phyloP scores from a whole-genome alignment of 768 basidiomycete genomes.

The Mycena latifolia region DNA sequence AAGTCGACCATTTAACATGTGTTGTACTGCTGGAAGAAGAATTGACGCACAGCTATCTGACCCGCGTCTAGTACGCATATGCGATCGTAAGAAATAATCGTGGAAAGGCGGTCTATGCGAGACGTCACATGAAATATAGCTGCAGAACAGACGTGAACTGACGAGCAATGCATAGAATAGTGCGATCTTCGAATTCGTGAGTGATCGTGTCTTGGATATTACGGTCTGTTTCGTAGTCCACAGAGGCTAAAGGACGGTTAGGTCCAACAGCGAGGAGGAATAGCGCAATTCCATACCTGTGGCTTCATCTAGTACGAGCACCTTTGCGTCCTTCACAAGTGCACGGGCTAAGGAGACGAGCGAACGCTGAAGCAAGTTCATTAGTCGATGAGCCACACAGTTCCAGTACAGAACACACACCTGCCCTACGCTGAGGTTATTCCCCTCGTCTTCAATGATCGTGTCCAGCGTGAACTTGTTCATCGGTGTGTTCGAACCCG shows the following conservation, averaged over 20 bases:
- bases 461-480: conserved; percentile 87
- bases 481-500: conserved; percentile 58
- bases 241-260: conserved; percentile 67
- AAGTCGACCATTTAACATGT: conserved; percentile 1
- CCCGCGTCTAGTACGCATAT: conserved; percentile 92
- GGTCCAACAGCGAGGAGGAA: not conserved
- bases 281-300: not conserved
- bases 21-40: not conserved
- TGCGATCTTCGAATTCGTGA: conserved; percentile 84
- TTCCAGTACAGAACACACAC: conserved; percentile 38
- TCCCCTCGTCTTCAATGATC: conserved; percentile 88
- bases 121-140: not conserved
- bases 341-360: conserved; percentile 92
- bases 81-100: conserved; percentile 90
- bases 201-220: conserved; percentile 94
- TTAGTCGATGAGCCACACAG: conserved; percentile 32
- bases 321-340: conserved; percentile 85
- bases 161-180: conserved; percentile 91
- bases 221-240: conserved; percentile 90
- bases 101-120: conserved; percentile 79
- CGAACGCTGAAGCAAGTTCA: conserved; percentile 65
- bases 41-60: conserved; percentile 68
- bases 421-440: conserved; percentile 84
- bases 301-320: conserved; percentile 79
- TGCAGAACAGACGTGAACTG: conserved; percentile 44